Conservation (phyloP, 2,329 filamentous ascomycete genomes). For the Fusarium sp. region DNA sequence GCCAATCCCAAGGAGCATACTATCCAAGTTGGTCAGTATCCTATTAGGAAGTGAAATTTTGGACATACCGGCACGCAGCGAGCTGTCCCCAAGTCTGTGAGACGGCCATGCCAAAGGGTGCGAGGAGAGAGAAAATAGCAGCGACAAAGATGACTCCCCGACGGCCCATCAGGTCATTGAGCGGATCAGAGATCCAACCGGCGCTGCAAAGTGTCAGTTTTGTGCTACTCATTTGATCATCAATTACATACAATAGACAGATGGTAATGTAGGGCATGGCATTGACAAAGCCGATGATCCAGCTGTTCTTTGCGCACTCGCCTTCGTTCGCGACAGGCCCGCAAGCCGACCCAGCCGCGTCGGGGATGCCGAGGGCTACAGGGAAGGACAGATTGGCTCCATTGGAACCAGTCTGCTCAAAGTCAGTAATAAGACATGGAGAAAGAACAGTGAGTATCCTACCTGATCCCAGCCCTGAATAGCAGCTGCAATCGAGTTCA, state of each 20-base stretch:
- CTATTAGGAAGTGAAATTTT: not conserved
- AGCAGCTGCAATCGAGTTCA: slow-evolving; percentile 69
- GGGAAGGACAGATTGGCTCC: slow-evolving; percentile 75
- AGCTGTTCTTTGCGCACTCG: slow-evolving; percentile 64
- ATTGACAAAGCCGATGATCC: slow-evolving; percentile 75
- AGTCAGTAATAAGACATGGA: slow-evolving; percentile 46
- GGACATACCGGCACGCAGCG: slow-evolving; percentile 65
- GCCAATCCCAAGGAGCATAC: slow-evolving; percentile 69
- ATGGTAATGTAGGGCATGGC: slow-evolving; percentile 62
- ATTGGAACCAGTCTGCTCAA: slow-evolving; percentile 67
- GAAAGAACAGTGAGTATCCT: not conserved
- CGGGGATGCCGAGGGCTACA: slow-evolving; percentile 55
- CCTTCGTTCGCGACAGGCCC: slow-evolving; percentile 55
- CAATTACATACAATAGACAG: slow-evolving; percentile 55
- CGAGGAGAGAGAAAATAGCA: slow-evolving; percentile 73
- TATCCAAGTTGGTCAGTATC: slow-evolving; percentile 10
- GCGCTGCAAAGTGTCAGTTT: slow-evolving; percentile 55
- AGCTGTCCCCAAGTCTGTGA: slow-evolving; percentile 73
- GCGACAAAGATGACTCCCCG: slow-evolving; percentile 76
- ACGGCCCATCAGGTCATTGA: slow-evolving; percentile 72
- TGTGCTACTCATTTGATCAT: not conserved
- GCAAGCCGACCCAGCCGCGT: slow-evolving; percentile 49
- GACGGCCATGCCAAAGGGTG: slow-evolving; percentile 73
- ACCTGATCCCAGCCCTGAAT: slow-evolving; percentile 73
- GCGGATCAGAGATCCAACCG: slow-evolving; percentile 74